phyloP scores from a whole-genome alignment of 192 early-diverging fungal species.

The Phycomyces blakesleeanus region DNA sequence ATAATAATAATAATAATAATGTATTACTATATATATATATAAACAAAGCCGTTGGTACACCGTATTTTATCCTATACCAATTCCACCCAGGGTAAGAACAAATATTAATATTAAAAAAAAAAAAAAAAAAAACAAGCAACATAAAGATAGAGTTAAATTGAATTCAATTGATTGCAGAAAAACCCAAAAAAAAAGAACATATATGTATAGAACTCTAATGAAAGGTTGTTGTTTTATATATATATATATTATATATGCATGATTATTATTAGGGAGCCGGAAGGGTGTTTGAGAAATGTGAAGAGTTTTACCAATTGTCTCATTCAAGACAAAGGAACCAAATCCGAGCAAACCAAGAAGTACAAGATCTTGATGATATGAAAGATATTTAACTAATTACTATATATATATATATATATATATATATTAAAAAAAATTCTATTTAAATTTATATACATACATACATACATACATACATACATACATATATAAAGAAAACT shows the following conservation, averaged over 20 bases:
- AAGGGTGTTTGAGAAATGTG: constrained; percentile 28
- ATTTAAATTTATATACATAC: too few relatives aligned
- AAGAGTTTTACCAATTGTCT: constrained; percentile 31
- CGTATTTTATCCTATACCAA: constrained; percentile 44
- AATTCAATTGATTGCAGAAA: background rate
- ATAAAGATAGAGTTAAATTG: too few relatives aligned
- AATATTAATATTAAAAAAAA: background rate
- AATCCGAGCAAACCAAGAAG: constrained; percentile 21
- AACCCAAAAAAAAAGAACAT: background rate
- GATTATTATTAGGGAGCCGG: constrained; percentile 26
- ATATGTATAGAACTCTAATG: background rate
- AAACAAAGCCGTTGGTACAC: constrained; percentile 48
- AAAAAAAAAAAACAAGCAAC: too few relatives aligned
- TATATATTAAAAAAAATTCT: too few relatives aligned
- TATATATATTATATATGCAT: too few relatives aligned
- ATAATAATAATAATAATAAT: background rate
- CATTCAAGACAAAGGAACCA: constrained; percentile 19
- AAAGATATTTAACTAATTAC: constrained; percentile 25
- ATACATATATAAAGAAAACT: too few relatives aligned
- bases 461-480: too few relatives aligned
- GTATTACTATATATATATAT: background rate
- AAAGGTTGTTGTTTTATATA: background rate
- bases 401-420: too few relatives aligned
- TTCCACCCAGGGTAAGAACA: constrained; percentile 42
- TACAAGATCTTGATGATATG: constrained; percentile 30